Conservation (phyloP, 176 grass and related monocot genomes). For the Carex cristatella region DNA sequence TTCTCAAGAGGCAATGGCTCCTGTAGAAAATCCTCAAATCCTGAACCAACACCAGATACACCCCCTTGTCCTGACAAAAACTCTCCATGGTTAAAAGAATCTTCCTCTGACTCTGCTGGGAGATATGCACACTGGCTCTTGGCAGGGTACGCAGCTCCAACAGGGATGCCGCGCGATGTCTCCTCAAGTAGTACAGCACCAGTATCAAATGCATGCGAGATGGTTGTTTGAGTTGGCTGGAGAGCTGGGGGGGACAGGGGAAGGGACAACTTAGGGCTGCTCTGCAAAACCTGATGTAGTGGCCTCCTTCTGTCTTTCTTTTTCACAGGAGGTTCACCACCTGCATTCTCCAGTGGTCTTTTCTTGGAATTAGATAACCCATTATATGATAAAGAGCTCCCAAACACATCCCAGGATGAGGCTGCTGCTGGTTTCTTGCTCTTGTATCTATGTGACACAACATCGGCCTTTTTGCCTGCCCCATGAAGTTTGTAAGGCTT, state of each 20-base stretch:
- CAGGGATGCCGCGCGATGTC: slow-evolving; percentile 23
- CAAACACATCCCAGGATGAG: slow-evolving; percentile 24
- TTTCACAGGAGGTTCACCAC: slow-evolving; percentile 59
- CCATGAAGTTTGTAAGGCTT: slow-evolving; percentile 23
- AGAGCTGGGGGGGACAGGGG: slow-evolving; percentile 31
- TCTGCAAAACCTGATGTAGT: slow-evolving; percentile 60
- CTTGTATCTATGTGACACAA: slow-evolving; percentile 71
- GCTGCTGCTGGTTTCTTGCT: slow-evolving; percentile 53
- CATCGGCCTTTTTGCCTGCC: slow-evolving; percentile 32
- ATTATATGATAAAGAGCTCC: slow-evolving; percentile 31
- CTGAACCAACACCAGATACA: slow-evolving; percentile 43
- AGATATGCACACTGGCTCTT: slow-evolving; percentile 54
- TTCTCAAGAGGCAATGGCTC: slow-evolving; percentile 52
- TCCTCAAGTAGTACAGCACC: slow-evolving; percentile 35
- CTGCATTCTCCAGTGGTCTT: slow-evolving; percentile 40
- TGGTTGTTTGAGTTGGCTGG: slow-evolving; percentile 7
- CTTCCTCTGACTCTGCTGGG: slow-evolving; percentile 60
- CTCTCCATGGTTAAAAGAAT: slow-evolving; percentile 49
- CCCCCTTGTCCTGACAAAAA: slow-evolving; percentile 40
- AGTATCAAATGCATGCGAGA: slow-evolving; percentile 34
- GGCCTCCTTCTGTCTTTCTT: slow-evolving; percentile 49
- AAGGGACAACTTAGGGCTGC: slow-evolving; percentile 37
- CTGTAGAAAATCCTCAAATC: slow-evolving; percentile 53
- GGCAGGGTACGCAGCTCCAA: slow-evolving; percentile 31
- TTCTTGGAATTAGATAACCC: slow-evolving; percentile 44